Conservation (phyloP, 2,329 filamentous ascomycete species). For the Colletotrichum shisoi region DNA sequence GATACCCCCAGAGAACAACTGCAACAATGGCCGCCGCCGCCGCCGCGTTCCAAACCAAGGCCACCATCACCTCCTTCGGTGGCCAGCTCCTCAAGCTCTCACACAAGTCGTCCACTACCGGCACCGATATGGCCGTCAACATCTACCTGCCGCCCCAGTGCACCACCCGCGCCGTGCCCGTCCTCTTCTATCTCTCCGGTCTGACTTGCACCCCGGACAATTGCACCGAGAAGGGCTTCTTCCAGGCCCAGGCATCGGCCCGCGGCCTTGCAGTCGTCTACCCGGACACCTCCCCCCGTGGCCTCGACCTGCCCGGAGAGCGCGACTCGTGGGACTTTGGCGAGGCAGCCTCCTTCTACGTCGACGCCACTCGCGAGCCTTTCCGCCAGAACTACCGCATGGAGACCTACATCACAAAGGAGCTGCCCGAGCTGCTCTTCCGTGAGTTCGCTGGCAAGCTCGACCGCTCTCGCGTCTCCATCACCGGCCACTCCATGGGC, state of each 20-base stretch:
- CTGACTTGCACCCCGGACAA: constrained; percentile 95
- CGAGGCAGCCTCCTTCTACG: constrained; percentile 90
- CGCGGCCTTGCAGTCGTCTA: constrained; percentile 91
- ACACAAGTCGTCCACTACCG: constrained; percentile 79
- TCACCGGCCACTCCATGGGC: constrained; percentile 96
- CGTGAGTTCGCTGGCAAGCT: constrained; percentile 71
- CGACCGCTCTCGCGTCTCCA: constrained; percentile 75
- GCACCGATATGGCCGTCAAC: constrained; percentile 91
- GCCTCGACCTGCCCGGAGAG: constrained; percentile 81
- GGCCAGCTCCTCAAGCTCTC: constrained; percentile 94
- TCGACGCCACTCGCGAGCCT: constrained; percentile 80
- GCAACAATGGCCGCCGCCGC: constrained; percentile 63
- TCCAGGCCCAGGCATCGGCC: constrained; percentile 81
- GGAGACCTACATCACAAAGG: constrained; percentile 89
- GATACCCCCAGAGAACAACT: constrained; percentile 21
- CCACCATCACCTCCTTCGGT: constrained; percentile 89
- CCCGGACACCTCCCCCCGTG: constrained; percentile 92
- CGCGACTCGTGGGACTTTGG: constrained; percentile 93
- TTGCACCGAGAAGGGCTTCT: constrained; percentile 83
- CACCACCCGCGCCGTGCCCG: constrained; percentile 68
- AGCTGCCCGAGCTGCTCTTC: constrained; percentile 84
- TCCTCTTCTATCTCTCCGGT: constrained; percentile 92
- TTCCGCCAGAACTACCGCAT: constrained; percentile 86
- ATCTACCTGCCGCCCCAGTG: constrained; percentile 85
- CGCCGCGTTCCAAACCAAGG: constrained; percentile 77